Conservation (phyloP, 2,329 filamentous ascomycete species). For the Penicillium sp. region DNA sequence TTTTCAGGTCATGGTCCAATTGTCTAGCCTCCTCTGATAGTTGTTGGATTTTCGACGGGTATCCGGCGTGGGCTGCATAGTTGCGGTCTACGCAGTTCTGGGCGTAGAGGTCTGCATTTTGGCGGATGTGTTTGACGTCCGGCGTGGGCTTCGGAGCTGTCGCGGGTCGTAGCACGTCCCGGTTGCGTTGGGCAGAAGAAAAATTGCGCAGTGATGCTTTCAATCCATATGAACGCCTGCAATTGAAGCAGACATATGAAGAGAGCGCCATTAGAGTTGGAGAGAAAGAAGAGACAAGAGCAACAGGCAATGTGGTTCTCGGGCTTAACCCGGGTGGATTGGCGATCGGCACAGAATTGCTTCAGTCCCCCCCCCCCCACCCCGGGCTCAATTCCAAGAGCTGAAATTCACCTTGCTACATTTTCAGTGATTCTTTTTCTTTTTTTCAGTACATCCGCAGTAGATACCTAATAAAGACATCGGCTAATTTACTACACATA, state of each 20-base stretch:
- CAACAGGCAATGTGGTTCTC: slow-evolving; percentile 8
- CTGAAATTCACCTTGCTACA: too few relatives aligned
- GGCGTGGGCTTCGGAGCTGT: slow-evolving; percentile 75
- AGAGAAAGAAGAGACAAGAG: slow-evolving; percentile 10
- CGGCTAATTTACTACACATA: too few relatives aligned
- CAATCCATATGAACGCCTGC: slow-evolving; percentile 25
- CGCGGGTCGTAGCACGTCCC: slow-evolving; percentile 54
- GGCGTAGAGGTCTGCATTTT: slow-evolving; percentile 76
- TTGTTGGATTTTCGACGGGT: slow-evolving; percentile 54
- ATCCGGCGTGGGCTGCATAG: slow-evolving; percentile 59
- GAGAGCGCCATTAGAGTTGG: slow-evolving; percentile 25
- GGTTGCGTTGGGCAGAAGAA: slow-evolving; percentile 20
- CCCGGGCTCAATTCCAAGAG: too few relatives aligned
- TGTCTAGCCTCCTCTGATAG: slow-evolving; percentile 39
- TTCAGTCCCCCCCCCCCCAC: too few relatives aligned
- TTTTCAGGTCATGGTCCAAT: slow-evolving; percentile 42
- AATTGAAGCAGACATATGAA: slow-evolving; percentile 38
- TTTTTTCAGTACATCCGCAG: too few relatives aligned
- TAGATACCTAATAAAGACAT: too few relatives aligned
- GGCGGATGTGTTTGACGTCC: slow-evolving; percentile 86
- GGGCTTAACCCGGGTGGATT: slow-evolving; percentile 6
- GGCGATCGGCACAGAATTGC: not conserved
- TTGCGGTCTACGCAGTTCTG: slow-evolving; percentile 84
- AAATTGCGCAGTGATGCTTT: slow-evolving; percentile 21
- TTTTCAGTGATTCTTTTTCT: too few relatives aligned